A percentile compares a stretch with the other conserved stretches of the same genome.
phyloP scores from a whole-genome alignment of 2,329 filamentous ascomycete genomes.

The Geosmithia flava region DNA sequence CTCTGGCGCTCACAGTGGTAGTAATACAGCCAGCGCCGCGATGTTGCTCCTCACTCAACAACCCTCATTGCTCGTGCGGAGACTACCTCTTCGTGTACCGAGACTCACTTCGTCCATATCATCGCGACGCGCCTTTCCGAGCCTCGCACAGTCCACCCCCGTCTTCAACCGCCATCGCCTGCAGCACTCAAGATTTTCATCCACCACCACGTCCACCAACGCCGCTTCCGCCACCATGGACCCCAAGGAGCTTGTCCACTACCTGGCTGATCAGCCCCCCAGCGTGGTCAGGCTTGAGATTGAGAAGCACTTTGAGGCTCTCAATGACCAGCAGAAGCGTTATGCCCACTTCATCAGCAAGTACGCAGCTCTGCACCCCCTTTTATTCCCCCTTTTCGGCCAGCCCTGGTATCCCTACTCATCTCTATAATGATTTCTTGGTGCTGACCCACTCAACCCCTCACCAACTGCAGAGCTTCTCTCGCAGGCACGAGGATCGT shows the following conservation, averaged over 20 bases:
- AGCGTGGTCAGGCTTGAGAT: slow-evolving; percentile 80
- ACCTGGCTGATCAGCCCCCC: slow-evolving; percentile 83
- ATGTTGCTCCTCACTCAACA: slow-evolving; percentile 21
- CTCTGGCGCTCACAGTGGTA: background rate
- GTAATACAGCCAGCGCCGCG: slow-evolving; percentile 2
- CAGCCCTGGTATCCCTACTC: background rate
- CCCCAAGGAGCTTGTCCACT: slow-evolving; percentile 54
- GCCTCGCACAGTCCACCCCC: slow-evolving; percentile 4
- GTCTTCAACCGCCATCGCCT: slow-evolving; percentile 4
- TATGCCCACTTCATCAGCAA: slow-evolving; percentile 86
- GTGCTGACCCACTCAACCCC: background rate
- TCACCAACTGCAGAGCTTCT: slow-evolving; percentile 42
- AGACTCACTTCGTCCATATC: slow-evolving; percentile 14
- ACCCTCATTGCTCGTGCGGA: slow-evolving; percentile 18
- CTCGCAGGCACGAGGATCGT: slow-evolving; percentile 68
- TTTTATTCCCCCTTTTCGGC: background rate
- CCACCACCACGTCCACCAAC: slow-evolving; percentile 7
- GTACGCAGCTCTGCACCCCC: slow-evolving; percentile 27
- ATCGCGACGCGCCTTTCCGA: slow-evolving; percentile 9
- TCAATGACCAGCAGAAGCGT: slow-evolving; percentile 66
- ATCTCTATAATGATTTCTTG: background rate
- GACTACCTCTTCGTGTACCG: slow-evolving; percentile 14
- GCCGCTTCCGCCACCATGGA: slow-evolving; percentile 31
- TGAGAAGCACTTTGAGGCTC: slow-evolving; percentile 78
- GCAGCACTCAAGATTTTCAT: slow-evolving; percentile 15